Base-by-base conservation (phyloP, 305 asterid species). In the Fraxinus greggii region DNA sequence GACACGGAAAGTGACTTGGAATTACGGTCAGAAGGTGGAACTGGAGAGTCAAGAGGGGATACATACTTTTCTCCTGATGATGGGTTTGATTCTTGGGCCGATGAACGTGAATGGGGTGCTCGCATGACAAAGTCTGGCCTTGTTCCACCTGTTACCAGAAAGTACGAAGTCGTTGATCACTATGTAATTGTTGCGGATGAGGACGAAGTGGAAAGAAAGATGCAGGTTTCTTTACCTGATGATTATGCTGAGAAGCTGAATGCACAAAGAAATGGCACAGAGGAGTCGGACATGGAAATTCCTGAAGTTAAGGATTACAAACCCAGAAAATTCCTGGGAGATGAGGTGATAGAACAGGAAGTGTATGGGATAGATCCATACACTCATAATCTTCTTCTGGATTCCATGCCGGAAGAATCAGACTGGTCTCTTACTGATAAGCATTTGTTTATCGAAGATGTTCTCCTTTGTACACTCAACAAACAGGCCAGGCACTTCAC, bases 61-160 rank as follows among this genome's bases (percentile, higher is more conserved):
- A 1, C 90, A 54, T 90, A 83, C 89, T 86, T 90, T 72, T 80
- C 90, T 59, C 85, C 88, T 54, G 98, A 95, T 83, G 96, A 92
- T 83, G 98, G 93, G 81, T 86, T 89, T 78, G 99, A 97, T 90
- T 86, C 97, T 79, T 87, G 89, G 81, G 88, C 94, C 79, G 98
- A 95, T 85, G 98, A 94, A 15, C 98, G 98, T 75, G 99, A 93
- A 88, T 97, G 98, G 98, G 99, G 99, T 80, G 98, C 98, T 78
- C 98, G 99, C 74, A 97, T 97, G 99, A 97, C 99, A 15, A 93
- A 97, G 91, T 90, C 94, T 72, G 89, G 98, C 89, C 95, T 97
- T 78, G 99, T 95, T 76, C 99, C 99, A 72, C 99, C 99, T 75
- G 98, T 97, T 51, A 95, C 99, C 38, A 89, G 99, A 86, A 97